A percentile compares a stretch with the other conserved stretches of the same genome.
Conservation (phyloP, 2,329 filamentous ascomycete genomes). For the Pezicula neosporulosa region DNA sequence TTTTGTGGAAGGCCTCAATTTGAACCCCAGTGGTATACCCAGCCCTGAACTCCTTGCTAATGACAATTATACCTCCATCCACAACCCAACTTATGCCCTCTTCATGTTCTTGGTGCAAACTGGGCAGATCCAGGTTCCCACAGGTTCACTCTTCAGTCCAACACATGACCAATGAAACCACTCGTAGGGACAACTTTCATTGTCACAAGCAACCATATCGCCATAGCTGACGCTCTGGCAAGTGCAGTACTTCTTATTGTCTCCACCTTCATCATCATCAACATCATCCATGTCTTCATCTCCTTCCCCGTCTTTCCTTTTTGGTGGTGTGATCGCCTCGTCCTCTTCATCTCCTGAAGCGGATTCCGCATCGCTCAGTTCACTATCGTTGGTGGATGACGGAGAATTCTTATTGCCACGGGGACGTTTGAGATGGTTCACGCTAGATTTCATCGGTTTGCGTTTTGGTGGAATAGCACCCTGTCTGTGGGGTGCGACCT, state of each 20-base stretch:
- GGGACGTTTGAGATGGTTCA: constrained; percentile 56
- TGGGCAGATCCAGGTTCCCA: constrained; percentile 66
- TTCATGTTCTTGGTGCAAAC: constrained; percentile 46
- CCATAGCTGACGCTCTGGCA: constrained; percentile 83
- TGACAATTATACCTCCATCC: neutral
- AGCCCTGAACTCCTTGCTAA: too few species aligned
- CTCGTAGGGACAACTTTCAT: constrained; percentile 74
- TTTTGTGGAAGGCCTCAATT: too few species aligned
- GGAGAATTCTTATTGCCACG: constrained; percentile 54
- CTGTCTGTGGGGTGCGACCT: constrained; percentile 28
- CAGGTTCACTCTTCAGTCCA: constrained; percentile 64
- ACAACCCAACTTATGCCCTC: neutral
- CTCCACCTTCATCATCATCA: constrained; percentile 70
- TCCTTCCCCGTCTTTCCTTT: constrained; percentile 49
- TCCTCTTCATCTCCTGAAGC: constrained; percentile 51
- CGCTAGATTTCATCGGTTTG: constrained; percentile 48
- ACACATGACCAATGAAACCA: constrained; percentile 86
- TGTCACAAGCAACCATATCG: constrained; percentile 88
- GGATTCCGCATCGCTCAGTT: constrained; percentile 61
- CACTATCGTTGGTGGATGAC: constrained; percentile 60
- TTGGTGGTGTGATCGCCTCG: constrained; percentile 25
- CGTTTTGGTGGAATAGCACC: constrained; percentile 22
- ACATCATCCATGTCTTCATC: constrained; percentile 48
- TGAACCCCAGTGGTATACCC: too few species aligned
- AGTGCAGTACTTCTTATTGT: constrained; percentile 75